Evolutionary conservation across 2,329 filamentous ascomycete genomes (phyloP).

Genomic region (Cercospora sp.): DNA sequence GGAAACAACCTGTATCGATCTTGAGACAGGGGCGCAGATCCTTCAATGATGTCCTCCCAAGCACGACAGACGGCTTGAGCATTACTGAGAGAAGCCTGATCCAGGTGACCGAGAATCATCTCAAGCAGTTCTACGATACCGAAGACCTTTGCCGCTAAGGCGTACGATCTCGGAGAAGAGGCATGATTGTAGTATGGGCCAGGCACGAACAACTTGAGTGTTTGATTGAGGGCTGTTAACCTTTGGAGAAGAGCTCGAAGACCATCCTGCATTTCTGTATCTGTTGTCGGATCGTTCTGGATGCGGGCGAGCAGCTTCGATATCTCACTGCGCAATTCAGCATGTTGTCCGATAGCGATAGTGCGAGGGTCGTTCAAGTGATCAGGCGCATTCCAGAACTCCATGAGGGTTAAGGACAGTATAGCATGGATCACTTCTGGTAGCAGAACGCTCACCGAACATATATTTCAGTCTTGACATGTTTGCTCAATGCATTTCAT

Average conservation of each 20-base stretch:
- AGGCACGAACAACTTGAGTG: background rate
- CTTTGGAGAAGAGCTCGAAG: background rate
- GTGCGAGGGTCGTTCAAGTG: background rate
- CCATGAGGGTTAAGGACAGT: background rate
- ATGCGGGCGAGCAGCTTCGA: background rate
- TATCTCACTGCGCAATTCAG: background rate
- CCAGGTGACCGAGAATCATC: background rate
- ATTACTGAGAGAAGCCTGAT: background rate
- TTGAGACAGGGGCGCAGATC: background rate
- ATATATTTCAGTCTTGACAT: background rate
- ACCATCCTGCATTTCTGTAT: background rate
- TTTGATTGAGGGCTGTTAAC: background rate
- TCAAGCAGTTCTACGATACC: background rate
- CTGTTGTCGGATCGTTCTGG: background rate
- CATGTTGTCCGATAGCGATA: background rate
- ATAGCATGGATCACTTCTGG: background rate
- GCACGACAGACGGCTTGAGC: background rate
- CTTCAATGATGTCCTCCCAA: background rate
- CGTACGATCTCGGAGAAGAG: background rate
- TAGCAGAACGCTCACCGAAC: background rate
- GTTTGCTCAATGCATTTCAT: background rate
- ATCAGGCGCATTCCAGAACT: background rate
- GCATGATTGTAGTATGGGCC: background rate
- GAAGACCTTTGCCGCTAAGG: background rate
- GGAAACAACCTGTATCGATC: background rate